Conservation (phyloP, 805 yeast species). For the Metschnikowia drakensbergensis region DNA sequence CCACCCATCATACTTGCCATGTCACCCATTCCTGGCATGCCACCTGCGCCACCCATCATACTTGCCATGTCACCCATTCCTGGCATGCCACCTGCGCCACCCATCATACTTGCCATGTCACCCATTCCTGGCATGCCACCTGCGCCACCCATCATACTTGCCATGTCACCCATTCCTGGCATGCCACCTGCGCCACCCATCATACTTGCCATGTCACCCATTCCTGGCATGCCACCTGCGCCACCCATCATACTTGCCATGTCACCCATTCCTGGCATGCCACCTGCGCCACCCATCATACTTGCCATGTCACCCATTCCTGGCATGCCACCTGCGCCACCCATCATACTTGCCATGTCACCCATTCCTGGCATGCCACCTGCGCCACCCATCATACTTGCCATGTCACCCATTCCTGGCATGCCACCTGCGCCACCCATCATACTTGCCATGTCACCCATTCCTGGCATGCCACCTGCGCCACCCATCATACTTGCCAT, state of each 20-base stretch:
- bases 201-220: conserved; percentile 23
- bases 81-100: conserved; percentile 22
- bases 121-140: too few relatives aligned
- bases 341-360: conserved; percentile 25
- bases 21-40: conserved; percentile 28
- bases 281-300: too few relatives aligned
- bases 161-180: conserved; percentile 26
- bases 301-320: conserved; percentile 26
- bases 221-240: conserved; percentile 20
- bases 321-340: conserved; percentile 30
- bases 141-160: too few relatives aligned
- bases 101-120: conserved; percentile 26
- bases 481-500: conserved; percentile 28
- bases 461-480: conserved; percentile 32
- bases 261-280: too few relatives aligned
- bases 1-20: conserved; percentile 25
- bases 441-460: conserved; percentile 23
- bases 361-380: conserved; percentile 21
- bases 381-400: conserved; percentile 22
- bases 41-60: conserved; percentile 30
- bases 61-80: conserved; percentile 21
- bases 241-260: conserved; percentile 26
- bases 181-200: conserved; percentile 31
- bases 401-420: conserved; percentile 34
- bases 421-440: conserved; percentile 31